Evolutionary conservation across 1,284 basidiomycete species (phyloP).

Genomic region (Fistulinella cinereoalba): DNA sequence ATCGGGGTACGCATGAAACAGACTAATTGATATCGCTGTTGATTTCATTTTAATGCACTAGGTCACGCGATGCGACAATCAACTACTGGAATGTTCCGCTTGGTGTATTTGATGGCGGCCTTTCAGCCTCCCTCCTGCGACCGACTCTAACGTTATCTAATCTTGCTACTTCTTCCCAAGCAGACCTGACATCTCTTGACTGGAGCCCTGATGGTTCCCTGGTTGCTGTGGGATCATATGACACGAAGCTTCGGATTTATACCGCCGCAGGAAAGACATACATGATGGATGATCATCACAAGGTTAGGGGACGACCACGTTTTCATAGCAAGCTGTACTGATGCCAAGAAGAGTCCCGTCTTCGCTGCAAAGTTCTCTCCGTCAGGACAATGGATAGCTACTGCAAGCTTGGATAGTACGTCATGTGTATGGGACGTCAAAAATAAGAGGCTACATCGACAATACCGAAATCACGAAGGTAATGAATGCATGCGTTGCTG

Average conservation of each 20-base stretch:
- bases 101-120: slow-evolving; percentile 33
- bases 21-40: neutral
- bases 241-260: slow-evolving; percentile 64
- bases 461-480: slow-evolving; percentile 69
- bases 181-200: slow-evolving; percentile 68
- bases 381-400: slow-evolving; percentile 64
- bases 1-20: slow-evolving; percentile 56
- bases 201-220: slow-evolving; percentile 72
- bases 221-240: slow-evolving; percentile 75
- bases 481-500: slow-evolving; percentile 22
- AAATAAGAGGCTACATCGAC: slow-evolving; percentile 54
- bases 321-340: slow-evolving; percentile 7
- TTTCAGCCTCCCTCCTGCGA: slow-evolving; percentile 18
- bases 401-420: slow-evolving; percentile 72
- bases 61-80: slow-evolving; percentile 74
- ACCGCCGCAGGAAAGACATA: slow-evolving; percentile 55
- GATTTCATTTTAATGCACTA: slow-evolving; percentile 28
- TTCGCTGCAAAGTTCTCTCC: slow-evolving; percentile 73
- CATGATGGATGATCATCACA: slow-evolving; percentile 58
- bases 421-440: slow-evolving; percentile 77
- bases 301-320: slow-evolving; percentile 43
- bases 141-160: slow-evolving; percentile 50
- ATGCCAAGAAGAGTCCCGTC: slow-evolving; percentile 60
- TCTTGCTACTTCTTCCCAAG: slow-evolving; percentile 45
- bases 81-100: slow-evolving; percentile 72